Conservation (phyloP, 495 filamentous ascomycete genomes). For the Daldinia bambusicola region DNA sequence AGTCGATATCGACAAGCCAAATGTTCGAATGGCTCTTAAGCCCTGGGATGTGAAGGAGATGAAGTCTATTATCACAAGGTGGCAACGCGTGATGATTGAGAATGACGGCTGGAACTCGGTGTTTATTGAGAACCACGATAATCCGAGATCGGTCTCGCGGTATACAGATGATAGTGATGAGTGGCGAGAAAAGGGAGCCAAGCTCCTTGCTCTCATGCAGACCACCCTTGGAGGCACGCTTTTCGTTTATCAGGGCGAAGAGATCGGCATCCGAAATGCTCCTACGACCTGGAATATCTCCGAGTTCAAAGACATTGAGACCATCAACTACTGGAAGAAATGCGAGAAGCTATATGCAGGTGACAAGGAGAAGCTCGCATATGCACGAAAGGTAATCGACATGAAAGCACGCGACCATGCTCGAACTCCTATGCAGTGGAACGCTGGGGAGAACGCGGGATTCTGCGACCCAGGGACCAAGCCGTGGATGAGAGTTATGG, state of each 20-base stretch:
- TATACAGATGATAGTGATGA: conserved; percentile 58
- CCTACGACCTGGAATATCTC: conserved; percentile 67
- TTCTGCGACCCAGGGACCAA: conserved; percentile 50
- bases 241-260: conserved; percentile 77
- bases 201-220: conserved; percentile 69
- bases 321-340: conserved; percentile 68
- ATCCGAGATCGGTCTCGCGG: conserved; percentile 67
- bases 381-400: conserved; percentile 54
- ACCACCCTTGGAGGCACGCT: conserved; percentile 67
- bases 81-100: conserved; percentile 69
- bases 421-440: conserved; percentile 72
- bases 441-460: conserved; percentile 61
- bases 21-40: conserved; percentile 54
- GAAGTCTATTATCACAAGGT: conserved; percentile 64
- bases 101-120: conserved; percentile 71
- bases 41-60: conserved; percentile 64
- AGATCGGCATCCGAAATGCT: conserved; percentile 71
- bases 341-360: conserved; percentile 35
- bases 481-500: conserved; percentile 66
- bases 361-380: conserved; percentile 49
- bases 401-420: conserved; percentile 69
- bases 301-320: conserved; percentile 73
- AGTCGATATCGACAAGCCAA: conserved; percentile 62
- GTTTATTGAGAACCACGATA: conserved; percentile 73
- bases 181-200: conserved; percentile 58